Evolutionary conservation across 2,329 filamentous ascomycete genomes (phyloP), one percentile per base, ranked within the genome.

Genomic region (Fusarium ambrosium): DNA sequence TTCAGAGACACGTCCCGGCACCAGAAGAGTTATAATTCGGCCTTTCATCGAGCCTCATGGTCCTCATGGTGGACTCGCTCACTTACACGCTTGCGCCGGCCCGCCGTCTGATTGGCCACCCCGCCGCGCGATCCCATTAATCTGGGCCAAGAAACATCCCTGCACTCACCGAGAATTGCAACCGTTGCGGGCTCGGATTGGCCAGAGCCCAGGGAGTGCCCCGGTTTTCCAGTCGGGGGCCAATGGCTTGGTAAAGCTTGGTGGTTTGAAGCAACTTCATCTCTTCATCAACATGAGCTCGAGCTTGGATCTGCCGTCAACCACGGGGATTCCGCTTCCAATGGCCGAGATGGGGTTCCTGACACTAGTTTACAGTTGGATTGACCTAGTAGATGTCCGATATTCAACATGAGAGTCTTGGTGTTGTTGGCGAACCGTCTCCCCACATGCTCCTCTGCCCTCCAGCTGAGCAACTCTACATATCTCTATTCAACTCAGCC

Each of bases 1-100:
- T 81, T 81, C 80, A 79, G 80, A 79, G 81, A 82, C 80, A 79
- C 73, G 81, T 80, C 80, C 81, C 83, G 82, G 80, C 81, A 80
- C 79, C 78, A 78, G 79, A 81, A 59, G 79, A 81, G 79, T 82
- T 84, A 84, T 84, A 83, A 83, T 82, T 79, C 80, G 81, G 79
- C 79, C 77, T 53, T 81, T 77, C 77, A 69, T 78, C 78, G 79
- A 80, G 81, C 48, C 48, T 53, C 48, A 53, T 53, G 48, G 48
- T 53, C 77, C 77, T 83, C 81, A 64, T 82, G 78, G 77, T 79
- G 76, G 77, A 76, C 78, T 75, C 77, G 69, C 45, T 79, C 78
- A 84, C 83, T 84, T 84, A 84, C 83, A 84, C 82, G 80, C 80
- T 80, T 81, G 64, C 75, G 36, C 75, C 22, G 48, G 37, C 11